These are phyloP conservation scores for Trametes cubensis DNA, from an alignment of 768 basidiomycete genomes.

Conservation along the genomic window DNA sequence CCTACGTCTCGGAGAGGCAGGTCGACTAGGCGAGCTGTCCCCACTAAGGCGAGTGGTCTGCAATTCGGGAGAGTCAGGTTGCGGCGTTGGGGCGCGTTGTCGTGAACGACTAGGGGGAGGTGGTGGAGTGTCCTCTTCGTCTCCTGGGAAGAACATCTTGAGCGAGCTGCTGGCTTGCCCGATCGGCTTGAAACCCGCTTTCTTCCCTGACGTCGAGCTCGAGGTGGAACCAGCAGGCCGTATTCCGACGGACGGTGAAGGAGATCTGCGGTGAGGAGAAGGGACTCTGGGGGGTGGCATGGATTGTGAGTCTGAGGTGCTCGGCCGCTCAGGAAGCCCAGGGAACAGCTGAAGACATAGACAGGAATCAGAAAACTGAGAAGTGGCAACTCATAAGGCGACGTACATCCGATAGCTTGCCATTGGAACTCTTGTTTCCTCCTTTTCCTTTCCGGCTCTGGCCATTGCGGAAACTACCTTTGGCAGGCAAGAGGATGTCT, in stretches of 20 bases:
- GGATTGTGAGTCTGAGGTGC: neutral
- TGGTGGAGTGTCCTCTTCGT: slow-evolving; percentile 59
- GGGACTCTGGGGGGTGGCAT: slow-evolving; percentile 17
- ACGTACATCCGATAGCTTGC: slow-evolving; percentile 25
- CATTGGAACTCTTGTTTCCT: slow-evolving; percentile 19
- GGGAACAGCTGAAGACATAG: slow-evolving; percentile 14
- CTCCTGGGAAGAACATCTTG: slow-evolving; percentile 81
- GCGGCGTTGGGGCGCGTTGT: slow-evolving; percentile 3
- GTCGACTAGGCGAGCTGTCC: slow-evolving; percentile 7
- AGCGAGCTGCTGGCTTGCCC: slow-evolving; percentile 56
- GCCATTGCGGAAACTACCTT: slow-evolving; percentile 19
- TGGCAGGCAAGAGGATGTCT: slow-evolving; percentile 29
- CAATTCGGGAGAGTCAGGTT: slow-evolving; percentile 19
- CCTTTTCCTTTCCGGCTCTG: slow-evolving; percentile 18
- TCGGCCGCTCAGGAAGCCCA: slow-evolving; percentile 14
- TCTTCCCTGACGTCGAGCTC: slow-evolving; percentile 34
- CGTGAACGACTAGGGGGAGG: slow-evolving; percentile 13
- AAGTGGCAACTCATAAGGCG: too few species aligned
- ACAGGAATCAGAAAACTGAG: neutral
- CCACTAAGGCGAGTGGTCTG: slow-evolving; percentile 17
- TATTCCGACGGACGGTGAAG: slow-evolving; percentile 4
- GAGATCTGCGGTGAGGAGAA: slow-evolving; percentile 8
- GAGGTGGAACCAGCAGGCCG: neutral
- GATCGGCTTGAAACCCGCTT: slow-evolving; percentile 70
- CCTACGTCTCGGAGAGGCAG: neutral